Evolutionary conservation across 2,329 filamentous ascomycete species (phyloP), one percentile per base, ranked within the genome.

Genomic region (Sclerotinia minor): DNA sequence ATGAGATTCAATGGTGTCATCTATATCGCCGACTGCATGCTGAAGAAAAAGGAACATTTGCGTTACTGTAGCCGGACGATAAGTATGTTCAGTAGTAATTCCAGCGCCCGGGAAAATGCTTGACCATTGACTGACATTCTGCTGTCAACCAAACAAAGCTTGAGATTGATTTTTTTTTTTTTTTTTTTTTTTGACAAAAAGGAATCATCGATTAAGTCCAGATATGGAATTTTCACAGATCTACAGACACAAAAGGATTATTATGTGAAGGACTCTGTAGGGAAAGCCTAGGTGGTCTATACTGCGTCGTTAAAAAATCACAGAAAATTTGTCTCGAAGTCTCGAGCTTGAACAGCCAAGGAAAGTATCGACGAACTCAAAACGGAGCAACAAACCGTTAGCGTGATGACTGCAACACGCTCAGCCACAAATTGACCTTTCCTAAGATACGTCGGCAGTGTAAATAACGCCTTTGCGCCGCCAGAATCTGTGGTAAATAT

Each of bases 321-420:
- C 63, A 35, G 38, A 55, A 24, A 65, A 65, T n/a, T 24, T 55
- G 3, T 38, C 19, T 11, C 63, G 21, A 32, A 65, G 50, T 38
- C 57, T 65, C 26, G 38, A 24, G 44, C 55, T 55, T 21, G 21
- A 26, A 21, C 35, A 57, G n/a, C 35, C 17, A 47, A 47, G 15
- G 44, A 19, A 21, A 21, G 19, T 47, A 47, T 9, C 15, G 19
- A 21, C 17, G 5, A 47, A n/a, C 17, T 21, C 19, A n/a, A 47
- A 47, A n/a, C 6, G 45, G 8, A 7, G 17, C 45, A 47, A 21
- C 17, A n/a, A 47, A 19, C 17, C 7, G 19, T 47, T 21, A 21
- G 6, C 44, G 44, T 47, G 5, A 47, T 32, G 19, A 47, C 4
- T 26, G 41, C 11, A 21, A 60, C 41, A 8, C 19, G 5, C 19